A percentile compares a stretch with the other conserved stretches of the same genome.
phyloP scores from a whole-genome alignment of 139 green algal species.

The Deuterostichococcus epilithicus region DNA sequence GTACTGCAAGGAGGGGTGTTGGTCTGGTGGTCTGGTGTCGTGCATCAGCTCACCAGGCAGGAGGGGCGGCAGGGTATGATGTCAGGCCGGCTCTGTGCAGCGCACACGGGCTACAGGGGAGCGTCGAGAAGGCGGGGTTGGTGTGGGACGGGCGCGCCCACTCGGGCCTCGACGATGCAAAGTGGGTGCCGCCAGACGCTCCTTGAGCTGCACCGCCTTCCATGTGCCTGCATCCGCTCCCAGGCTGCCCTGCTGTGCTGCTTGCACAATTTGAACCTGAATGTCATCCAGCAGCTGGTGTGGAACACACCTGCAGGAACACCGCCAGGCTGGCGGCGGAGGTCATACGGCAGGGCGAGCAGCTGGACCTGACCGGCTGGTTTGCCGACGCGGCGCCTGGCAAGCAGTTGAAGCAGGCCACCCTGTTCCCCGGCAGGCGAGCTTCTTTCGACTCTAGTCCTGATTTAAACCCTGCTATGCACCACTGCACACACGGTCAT shows the following conservation, averaged over 20 bases:
- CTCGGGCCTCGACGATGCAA: conserved; percentile 39
- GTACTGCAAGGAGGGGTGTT: too few species aligned
- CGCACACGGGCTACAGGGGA: conserved; percentile 2
- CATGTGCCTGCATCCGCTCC: too few species aligned
- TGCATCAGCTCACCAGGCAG: too few species aligned
- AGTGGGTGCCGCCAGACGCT: background rate
- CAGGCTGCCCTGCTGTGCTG: too few species aligned
- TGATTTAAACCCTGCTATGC: too few species aligned
- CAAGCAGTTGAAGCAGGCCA: background rate
- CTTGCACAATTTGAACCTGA: too few species aligned
- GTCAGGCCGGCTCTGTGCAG: too few species aligned
- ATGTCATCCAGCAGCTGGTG: too few species aligned
- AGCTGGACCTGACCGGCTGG: conserved; percentile 22
- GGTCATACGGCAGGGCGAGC: conserved; percentile 29
- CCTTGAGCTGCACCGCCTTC: too few species aligned
- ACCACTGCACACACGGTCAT: background rate
- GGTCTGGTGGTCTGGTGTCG: too few species aligned
- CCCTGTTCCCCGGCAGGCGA: background rate
- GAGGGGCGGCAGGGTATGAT: too few species aligned
- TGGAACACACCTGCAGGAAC: conserved; percentile 25
- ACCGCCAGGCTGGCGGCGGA: conserved; percentile 30
- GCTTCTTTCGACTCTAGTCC: background rate
- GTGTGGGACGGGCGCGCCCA: conserved; percentile 40
- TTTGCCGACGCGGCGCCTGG: conserved; percentile 5
- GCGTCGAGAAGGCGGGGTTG: conserved; percentile 31